Conservation (phyloP, 2,329 filamentous ascomycete genomes). For the Stachybotrys echinatus region DNA sequence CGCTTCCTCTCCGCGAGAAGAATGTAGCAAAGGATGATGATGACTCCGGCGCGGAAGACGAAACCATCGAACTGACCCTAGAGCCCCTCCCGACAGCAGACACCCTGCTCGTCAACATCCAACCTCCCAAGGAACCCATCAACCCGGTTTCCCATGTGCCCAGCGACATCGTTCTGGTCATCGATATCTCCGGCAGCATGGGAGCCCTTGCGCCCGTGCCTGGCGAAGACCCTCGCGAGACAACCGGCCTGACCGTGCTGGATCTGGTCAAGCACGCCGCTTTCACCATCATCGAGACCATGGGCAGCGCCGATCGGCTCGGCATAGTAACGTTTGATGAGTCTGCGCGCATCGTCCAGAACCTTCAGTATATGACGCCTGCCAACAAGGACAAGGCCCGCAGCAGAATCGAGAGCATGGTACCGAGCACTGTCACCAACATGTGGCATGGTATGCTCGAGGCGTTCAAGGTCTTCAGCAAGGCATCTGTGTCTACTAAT, state of each 20-base stretch:
- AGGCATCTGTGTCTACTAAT: conserved; percentile 20
- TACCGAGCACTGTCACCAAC: conserved; percentile 38
- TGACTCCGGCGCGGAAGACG: no score
- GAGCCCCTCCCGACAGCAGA: conserved; percentile 31
- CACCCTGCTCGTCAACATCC: conserved; percentile 40
- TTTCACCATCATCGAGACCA: conserved; percentile 50
- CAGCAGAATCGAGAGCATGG: conserved; percentile 37
- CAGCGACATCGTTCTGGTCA: conserved; percentile 57
- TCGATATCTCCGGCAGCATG: conserved; percentile 59
- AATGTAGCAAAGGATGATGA: no score
- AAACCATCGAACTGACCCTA: no score
- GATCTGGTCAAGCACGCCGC: conserved; percentile 58
- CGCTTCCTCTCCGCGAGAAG: background rate
- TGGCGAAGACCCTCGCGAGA: conserved; percentile 36
- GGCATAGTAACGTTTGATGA: conserved; percentile 52
- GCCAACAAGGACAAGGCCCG: conserved; percentile 36
- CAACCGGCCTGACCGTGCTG: conserved; percentile 47
- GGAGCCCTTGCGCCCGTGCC: conserved; percentile 38
- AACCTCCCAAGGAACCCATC: conserved; percentile 33
- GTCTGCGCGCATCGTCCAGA: conserved; percentile 36
- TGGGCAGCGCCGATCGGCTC: conserved; percentile 48
- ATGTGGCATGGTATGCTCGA: conserved; percentile 51
- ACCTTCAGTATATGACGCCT: conserved; percentile 40
- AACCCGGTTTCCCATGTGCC: conserved; percentile 33
- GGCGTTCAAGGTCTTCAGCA: conserved; percentile 43